These are phyloP conservation scores for Globisporangium lucens DNA, from an alignment of 352 stramenopile genomes.

Conservation along the genomic window DNA sequence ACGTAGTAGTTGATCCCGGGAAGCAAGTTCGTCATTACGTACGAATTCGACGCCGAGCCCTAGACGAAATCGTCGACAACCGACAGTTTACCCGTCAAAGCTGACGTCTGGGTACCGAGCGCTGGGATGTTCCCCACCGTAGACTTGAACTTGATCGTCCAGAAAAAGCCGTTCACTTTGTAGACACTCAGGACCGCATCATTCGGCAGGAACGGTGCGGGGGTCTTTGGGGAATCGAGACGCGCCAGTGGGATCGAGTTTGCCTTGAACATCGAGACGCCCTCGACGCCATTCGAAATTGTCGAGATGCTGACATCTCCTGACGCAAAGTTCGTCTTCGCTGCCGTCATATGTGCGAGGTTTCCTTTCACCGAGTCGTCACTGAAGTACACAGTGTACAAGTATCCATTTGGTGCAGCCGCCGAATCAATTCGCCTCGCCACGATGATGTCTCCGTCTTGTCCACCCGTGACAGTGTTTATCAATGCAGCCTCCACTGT, in stretches of 20 bases:
- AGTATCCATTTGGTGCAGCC: constrained; percentile 46
- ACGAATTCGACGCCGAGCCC: constrained; percentile 35
- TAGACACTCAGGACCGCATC: constrained; percentile 43
- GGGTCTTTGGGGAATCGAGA: constrained; percentile 19
- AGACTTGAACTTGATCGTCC: constrained; percentile 80
- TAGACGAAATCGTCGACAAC: constrained; percentile 41
- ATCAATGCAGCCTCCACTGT: constrained; percentile 36
- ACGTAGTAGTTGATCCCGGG: constrained; percentile 69
- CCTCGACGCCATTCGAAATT: constrained; percentile 29
- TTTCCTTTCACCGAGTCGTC: constrained; percentile 40
- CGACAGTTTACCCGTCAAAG: constrained; percentile 27
- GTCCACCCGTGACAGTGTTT: constrained; percentile 4
- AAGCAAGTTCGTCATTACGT: constrained; percentile 46
- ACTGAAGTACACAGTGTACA: constrained; percentile 80
- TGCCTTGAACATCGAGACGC: constrained; percentile 25
- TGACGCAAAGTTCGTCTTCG: constrained; percentile 26
- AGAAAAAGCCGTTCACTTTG: constrained; percentile 79
- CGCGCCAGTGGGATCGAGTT: constrained; percentile 56
- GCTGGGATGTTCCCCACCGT: constrained; percentile 63
- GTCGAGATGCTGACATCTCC: constrained; percentile 32
- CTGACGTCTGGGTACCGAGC: constrained; percentile 28
- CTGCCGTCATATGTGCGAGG: constrained; percentile 24
- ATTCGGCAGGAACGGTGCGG: constrained; percentile 35
- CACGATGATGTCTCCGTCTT: constrained; percentile 42
- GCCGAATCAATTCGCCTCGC: constrained; percentile 41